A percentile compares a stretch with the other conserved stretches of the same genome.
Conservation (phyloP, 148 eudicot species). For the Rhododendron ferrugineum region DNA sequence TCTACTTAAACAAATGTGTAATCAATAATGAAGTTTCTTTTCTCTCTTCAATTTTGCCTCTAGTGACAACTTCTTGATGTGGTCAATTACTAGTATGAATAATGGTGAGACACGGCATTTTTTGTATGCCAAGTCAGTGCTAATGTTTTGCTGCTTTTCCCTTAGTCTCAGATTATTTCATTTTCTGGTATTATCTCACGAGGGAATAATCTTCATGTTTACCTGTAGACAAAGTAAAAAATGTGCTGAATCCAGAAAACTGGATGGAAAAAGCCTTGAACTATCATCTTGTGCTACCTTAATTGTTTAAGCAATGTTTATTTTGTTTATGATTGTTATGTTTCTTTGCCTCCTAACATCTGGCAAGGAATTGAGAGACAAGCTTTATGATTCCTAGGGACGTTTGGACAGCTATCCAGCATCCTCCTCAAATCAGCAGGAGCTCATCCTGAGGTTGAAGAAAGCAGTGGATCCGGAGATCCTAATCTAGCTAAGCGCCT, state of each 20-base stretch:
- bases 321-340: background rate
- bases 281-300: background rate
- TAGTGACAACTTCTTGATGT: background rate
- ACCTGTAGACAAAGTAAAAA: background rate
- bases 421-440: slow-evolving; percentile 45
- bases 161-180: background rate
- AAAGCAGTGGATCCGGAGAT: slow-evolving; percentile 26
- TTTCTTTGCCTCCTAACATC: background rate
- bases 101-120: background rate
- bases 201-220: background rate
- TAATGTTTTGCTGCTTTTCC: background rate
- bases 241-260: background rate
- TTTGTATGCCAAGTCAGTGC: background rate
- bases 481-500: slow-evolving; percentile 33
- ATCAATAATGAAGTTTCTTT: background rate
- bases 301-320: background rate
- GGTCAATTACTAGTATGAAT: background rate
- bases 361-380: slow-evolving; percentile 5
- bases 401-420: slow-evolving; percentile 54
- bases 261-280: background rate
- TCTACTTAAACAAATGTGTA: background rate
- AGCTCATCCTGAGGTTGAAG: slow-evolving; percentile 25
- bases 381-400: slow-evolving; percentile 31
- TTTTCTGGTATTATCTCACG: background rate
- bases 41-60: background rate